Conservation (phyloP, 1,284 basidiomycete genomes). For the Ustilago sp. region DNA sequence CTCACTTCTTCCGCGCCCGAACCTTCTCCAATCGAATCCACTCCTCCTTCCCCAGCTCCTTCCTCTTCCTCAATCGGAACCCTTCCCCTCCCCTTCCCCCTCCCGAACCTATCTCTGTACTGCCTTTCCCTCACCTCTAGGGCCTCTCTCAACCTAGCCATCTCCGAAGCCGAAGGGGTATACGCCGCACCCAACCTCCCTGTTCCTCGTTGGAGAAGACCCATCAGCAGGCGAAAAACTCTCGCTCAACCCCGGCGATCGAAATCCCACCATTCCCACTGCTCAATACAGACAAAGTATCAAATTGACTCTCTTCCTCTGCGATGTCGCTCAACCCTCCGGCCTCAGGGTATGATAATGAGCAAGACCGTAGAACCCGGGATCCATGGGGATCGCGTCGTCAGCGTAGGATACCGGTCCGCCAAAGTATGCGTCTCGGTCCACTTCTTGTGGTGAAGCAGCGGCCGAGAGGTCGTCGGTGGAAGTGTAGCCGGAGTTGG, state of each 20-base stretch:
- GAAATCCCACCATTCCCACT: slow-evolving; percentile 30
- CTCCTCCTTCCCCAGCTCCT: background rate
- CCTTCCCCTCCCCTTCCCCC: slow-evolving; percentile 1
- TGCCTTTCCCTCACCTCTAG: slow-evolving; percentile 45
- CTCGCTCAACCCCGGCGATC: slow-evolving; percentile 24
- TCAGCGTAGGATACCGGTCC: slow-evolving; percentile 38
- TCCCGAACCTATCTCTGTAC: slow-evolving; percentile 33
- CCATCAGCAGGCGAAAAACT: slow-evolving; percentile 25
- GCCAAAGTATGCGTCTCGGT: slow-evolving; percentile 32
- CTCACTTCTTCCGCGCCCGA: slow-evolving; percentile 23
- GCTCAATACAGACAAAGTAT: slow-evolving; percentile 41
- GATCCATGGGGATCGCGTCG: slow-evolving; percentile 48
- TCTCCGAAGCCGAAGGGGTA: slow-evolving; percentile 35
- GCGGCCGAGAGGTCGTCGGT: slow-evolving; percentile 19
- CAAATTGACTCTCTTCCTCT: slow-evolving; percentile 55
- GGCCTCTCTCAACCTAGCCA: slow-evolving; percentile 44
- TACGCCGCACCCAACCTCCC: slow-evolving; percentile 24
- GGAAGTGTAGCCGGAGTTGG: slow-evolving; percentile 17
- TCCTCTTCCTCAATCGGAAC: slow-evolving; percentile 40
- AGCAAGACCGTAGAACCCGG: slow-evolving; percentile 48
- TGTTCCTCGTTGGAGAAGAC: slow-evolving; percentile 19
- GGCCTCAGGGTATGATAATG: slow-evolving; percentile 50
- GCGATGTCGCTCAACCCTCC: slow-evolving; percentile 60
- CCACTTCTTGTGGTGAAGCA: slow-evolving; percentile 28
- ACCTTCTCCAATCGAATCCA: slow-evolving; percentile 16